Evolutionary conservation across 2,329 filamentous ascomycete genomes (phyloP), one percentile per base, ranked within the genome.

Genomic region (Penicillium aurantiogriseum): DNA sequence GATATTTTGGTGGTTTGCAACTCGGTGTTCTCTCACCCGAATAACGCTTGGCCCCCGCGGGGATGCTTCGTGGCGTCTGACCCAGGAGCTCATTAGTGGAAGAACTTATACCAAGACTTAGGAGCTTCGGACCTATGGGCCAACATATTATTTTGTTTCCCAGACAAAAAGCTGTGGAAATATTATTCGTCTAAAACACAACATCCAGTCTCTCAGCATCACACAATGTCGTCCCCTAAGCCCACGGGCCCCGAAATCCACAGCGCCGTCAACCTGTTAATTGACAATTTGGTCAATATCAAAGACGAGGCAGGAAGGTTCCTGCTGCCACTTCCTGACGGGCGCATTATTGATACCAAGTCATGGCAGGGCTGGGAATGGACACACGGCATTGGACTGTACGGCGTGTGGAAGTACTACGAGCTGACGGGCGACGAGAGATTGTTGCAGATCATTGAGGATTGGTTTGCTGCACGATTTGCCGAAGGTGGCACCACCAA

Each of bases 391-490:
- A 85, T 92, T 67, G 89, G 89, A 5, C 83, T 92, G 21, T 91
- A 92, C 73, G 89, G 90, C 29, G 83, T 93, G 54, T 92, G 88
- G 85, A 88, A 91, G 70, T 92, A 92, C 79, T 88, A 92, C 75
- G 84, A 85, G 57, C 76, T 92, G 63, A 91, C 88, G 0, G 86
- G 85, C 46, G 84, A 87, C 31, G 72, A 78, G 1, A 74, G 77
- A 31, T 83, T 84, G 54, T 80, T 91, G 21, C 73, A 80, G 59
- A 86, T 88, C 60, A 91, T 92, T 65, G 81, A 89, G 68, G 80
- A 83, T 56, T 93, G 90, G 90, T 92, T 91, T 74, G 77, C 79
- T 7, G 82, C 81, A 47, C 85, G 89, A 9, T 87, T 91, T 60
- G 81, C 80, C 0, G 85, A 86, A 54, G 88, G 88, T 21, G 86